Conservation (phyloP, 2,329 filamentous ascomycete genomes). For the Xylariaceae sp. region DNA sequence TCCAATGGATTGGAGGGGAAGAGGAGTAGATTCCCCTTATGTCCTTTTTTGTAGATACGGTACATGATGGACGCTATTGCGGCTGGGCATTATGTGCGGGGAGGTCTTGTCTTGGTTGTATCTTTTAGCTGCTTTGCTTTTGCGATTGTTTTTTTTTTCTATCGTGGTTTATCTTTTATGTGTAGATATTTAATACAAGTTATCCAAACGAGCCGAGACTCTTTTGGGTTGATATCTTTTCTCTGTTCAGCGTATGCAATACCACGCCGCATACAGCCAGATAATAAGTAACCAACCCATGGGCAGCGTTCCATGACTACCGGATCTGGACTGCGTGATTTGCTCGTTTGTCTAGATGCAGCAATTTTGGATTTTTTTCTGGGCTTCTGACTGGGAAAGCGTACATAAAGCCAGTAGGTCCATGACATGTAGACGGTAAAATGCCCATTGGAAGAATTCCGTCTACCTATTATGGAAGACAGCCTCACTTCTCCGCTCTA, state of each 20-base stretch:
- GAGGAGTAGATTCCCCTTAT: no score
- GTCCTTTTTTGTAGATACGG: no score
- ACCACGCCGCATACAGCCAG: background rate
- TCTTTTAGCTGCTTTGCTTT: background rate
- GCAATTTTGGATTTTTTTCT: background rate
- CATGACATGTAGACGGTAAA: constrained; percentile 2
- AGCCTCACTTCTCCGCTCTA: constrained; percentile 4
- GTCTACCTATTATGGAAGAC: background rate
- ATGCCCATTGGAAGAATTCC: background rate
- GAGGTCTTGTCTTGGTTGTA: background rate
- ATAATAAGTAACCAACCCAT: background rate
- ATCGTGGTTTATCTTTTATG: background rate
- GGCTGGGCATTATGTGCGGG: background rate
- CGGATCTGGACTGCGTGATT: background rate
- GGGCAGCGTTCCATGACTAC: background rate
- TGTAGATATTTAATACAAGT: background rate
- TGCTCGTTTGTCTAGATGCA: background rate
- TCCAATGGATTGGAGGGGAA: no score
- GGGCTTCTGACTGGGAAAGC: background rate
- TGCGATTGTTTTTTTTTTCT: background rate
- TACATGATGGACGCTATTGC: no score
- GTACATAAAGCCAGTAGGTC: constrained; percentile 1
- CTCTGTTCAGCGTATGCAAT: background rate
- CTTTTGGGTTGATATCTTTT: background rate
- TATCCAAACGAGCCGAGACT: background rate